phyloP scores from a whole-genome alignment of 108 stramenopile species.

The Parietichytrium sp. region DNA sequence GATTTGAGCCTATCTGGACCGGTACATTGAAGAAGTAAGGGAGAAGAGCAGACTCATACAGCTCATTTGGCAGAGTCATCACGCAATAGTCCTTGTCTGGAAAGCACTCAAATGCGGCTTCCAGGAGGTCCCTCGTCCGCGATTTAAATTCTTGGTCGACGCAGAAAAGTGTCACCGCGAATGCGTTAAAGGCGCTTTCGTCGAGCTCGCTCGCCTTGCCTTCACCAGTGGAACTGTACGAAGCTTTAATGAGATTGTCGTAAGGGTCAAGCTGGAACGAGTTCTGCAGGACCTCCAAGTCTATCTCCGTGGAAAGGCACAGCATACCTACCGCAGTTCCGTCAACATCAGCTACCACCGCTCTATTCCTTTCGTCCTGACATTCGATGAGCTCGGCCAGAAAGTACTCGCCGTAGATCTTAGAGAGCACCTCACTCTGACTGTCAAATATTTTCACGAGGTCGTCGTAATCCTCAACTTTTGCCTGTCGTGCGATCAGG shows the following conservation, averaged over 20 bases:
- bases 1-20: slow-evolving; percentile 42
- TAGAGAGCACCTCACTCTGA: slow-evolving; percentile 54
- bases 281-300: slow-evolving; percentile 50
- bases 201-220: not conserved
- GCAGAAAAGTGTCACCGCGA: slow-evolving; percentile 50
- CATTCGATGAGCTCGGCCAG: slow-evolving; percentile 65
- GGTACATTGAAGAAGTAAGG: slow-evolving; percentile 44
- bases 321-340: slow-evolving; percentile 54
- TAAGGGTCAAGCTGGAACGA: slow-evolving; percentile 59
- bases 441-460: slow-evolving; percentile 61
- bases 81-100: slow-evolving; percentile 58
- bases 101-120: slow-evolving; percentile 51
- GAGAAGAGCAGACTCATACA: slow-evolving; percentile 43
- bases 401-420: slow-evolving; percentile 63
- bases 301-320: slow-evolving; percentile 52
- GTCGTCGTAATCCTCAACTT: slow-evolving; percentile 70
- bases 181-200: slow-evolving; percentile 40
- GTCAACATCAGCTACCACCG: slow-evolving; percentile 35
- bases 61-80: slow-evolving; percentile 50
- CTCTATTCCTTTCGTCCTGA: slow-evolving; percentile 56
- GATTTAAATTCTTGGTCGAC: slow-evolving; percentile 39
- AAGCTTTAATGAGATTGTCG: slow-evolving; percentile 52
- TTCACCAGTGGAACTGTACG: not conserved
- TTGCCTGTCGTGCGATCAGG: slow-evolving; percentile 53
- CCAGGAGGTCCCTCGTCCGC: slow-evolving; percentile 54